Evolutionary conservation across 2,329 filamentous ascomycete species (phyloP), one percentile per base, ranked within the genome.

Genomic region (Fusarium abutilonis): DNA sequence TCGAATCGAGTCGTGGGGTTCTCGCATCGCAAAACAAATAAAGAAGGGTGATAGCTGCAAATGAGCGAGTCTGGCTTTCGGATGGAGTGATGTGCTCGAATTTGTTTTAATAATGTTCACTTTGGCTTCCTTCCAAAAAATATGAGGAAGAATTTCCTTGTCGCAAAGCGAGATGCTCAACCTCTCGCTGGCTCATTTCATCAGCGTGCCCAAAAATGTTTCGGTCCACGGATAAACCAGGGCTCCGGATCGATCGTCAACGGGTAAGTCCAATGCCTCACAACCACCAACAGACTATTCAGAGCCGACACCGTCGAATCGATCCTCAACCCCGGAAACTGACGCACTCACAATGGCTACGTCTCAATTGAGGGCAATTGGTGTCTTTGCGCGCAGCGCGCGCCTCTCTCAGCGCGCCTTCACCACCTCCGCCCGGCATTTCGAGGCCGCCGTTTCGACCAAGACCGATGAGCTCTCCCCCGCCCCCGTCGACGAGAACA

Each of bases 381-480:
- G 78, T 52, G 72, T 76, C 64, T 69, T 84, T 52, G 72, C 79
- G 69, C 80, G 80, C 70, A 76, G 75, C 55, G 67, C 78, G 70
- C 79, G 79, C 63, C 72, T 77, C 52, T 74, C 76, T 48, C 77
- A 75, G 65, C 81, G 83, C 52, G 72, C 79, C 41, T 84, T 86
- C 69, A 75, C 78, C 63, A 76, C 77, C 52, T 82, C 83, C 17
- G 74, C 79, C 42, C 79, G 79, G 54, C 78, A 79, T 63, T 73
- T 80, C 72, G 81, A 85, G 54, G 72, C 79, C 50, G 71, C 77
- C 38, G 73, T 77, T 48, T 73, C 79, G 41, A 68, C 75, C 54
- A 70, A 74, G 56, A 77, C 79, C 42, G 71, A 70, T 56, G 77
- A 80, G 43, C 76, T 78, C 34, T 71, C 74, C 8, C 78, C 80